A percentile compares a stretch with the other conserved stretches of the same genome.
phyloP scores from a whole-genome alignment of 2,329 filamentous ascomycete species.

The Xylariales sp. region DNA sequence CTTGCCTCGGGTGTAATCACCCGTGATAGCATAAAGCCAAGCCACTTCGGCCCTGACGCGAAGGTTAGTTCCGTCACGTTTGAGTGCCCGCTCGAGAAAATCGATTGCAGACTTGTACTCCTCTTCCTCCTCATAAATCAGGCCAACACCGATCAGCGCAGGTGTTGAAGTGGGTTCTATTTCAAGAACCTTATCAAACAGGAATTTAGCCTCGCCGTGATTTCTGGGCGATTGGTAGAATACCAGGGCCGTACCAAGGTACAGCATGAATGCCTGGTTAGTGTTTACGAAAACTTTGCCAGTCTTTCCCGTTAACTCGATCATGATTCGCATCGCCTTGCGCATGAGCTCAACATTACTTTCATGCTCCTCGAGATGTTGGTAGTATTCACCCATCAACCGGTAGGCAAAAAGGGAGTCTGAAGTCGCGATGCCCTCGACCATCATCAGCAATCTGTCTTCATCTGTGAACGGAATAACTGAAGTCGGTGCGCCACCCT shows the following conservation, averaged over 20 bases:
- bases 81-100: conserved; percentile 72
- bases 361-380: conserved; percentile 81
- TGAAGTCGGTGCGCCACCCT: conserved; percentile 48
- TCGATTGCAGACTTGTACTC: conserved; percentile 78
- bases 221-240: conserved; percentile 87
- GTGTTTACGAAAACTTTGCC: conserved; percentile 67
- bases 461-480: conserved; percentile 64
- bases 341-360: conserved; percentile 75
- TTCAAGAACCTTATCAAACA: conserved; percentile 78
- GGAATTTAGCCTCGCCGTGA: conserved; percentile 78
- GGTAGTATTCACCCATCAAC: conserved; percentile 77
- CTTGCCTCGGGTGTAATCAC: conserved; percentile 65
- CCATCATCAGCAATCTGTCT: conserved; percentile 78
- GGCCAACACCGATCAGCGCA: conserved; percentile 82
- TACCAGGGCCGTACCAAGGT: conserved; percentile 82
- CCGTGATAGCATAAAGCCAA: conserved; percentile 84
- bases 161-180: conserved; percentile 72
- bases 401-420: conserved; percentile 79
- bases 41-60: conserved; percentile 81
- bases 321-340: conserved; percentile 61
- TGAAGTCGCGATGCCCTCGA: conserved; percentile 61
- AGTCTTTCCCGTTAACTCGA: conserved; percentile 58
- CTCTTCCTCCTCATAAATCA: conserved; percentile 91
- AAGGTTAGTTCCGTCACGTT: conserved; percentile 69
- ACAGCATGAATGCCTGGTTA: conserved; percentile 69